phyloP scores from a whole-genome alignment of 345 rosid species.

The Syzygium aqueum region DNA sequence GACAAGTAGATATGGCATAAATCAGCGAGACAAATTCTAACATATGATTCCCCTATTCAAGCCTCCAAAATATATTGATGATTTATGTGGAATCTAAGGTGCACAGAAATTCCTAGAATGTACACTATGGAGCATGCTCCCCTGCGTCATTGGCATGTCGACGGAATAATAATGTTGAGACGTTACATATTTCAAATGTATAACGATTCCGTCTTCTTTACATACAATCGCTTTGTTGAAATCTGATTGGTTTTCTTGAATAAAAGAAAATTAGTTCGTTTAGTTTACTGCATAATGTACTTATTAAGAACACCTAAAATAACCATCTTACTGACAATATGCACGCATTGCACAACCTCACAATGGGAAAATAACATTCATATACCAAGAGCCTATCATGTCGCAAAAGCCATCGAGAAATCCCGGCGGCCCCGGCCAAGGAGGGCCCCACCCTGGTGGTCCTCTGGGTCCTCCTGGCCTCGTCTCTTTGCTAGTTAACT shows the following conservation, averaged over 20 bases:
- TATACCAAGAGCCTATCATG: neutral
- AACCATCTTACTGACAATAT: neutral
- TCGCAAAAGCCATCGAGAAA: neutral
- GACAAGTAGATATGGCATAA: neutral
- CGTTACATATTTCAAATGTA: neutral
- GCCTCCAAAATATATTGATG: neutral
- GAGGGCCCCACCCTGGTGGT: neutral
- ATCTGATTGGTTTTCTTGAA: neutral
- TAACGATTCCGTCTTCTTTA: neutral
- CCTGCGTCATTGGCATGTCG: neutral
- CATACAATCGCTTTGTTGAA: neutral
- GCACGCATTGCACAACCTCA: neutral
- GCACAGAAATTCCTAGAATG: neutral
- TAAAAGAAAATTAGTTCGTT: neutral
- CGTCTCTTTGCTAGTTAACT: neutral
- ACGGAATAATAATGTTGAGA: neutral
- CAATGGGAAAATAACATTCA: neutral
- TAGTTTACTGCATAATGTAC: neutral
- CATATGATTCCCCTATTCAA: neutral
- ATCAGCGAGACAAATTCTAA: fast-evolving
- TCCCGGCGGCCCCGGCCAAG: neutral
- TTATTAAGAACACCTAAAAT: neutral
- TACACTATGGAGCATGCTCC: neutral
- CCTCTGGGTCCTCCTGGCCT: neutral
- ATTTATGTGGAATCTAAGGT: neutral